These are phyloP conservation scores for Calonectria naviculata DNA, from an alignment of 2,329 filamentous ascomycete species.

Conservation along the genomic window DNA sequence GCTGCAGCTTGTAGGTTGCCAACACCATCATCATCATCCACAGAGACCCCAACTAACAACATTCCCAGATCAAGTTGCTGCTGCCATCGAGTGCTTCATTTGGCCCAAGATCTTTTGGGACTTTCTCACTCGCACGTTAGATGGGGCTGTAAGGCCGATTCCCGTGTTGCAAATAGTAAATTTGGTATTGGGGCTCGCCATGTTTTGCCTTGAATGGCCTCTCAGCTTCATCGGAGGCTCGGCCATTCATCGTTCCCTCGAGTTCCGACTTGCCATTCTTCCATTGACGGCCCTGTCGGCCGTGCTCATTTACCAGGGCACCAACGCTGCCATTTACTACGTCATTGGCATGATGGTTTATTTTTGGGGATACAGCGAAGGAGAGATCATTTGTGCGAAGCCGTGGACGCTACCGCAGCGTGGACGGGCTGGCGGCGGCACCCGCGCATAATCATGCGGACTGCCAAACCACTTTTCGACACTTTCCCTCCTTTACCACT, in stretches of 20 bases:
- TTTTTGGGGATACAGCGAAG: slow-evolving; percentile 97
- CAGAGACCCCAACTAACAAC: slow-evolving; percentile 37
- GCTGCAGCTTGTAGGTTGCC: slow-evolving; percentile 76
- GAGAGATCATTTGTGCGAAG: slow-evolving; percentile 81
- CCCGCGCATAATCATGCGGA: slow-evolving; percentile 29
- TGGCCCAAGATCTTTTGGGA: slow-evolving; percentile 99
- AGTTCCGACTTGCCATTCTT: slow-evolving; percentile 83
- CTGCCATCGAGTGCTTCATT: slow-evolving; percentile 89
- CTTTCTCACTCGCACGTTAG: slow-evolving; percentile 90
- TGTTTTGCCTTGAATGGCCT: slow-evolving; percentile 93
- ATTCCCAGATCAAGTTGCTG: slow-evolving; percentile 83
- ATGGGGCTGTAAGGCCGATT: slow-evolving; percentile 86
- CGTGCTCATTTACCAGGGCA: slow-evolving; percentile 88
- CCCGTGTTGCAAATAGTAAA: slow-evolving; percentile 93
- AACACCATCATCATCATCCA: neutral
- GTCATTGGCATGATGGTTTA: slow-evolving; percentile 86
- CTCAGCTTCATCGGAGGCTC: slow-evolving; percentile 81
- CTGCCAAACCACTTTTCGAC: neutral
- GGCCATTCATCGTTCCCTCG: slow-evolving; percentile 85
- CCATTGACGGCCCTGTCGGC: slow-evolving; percentile 82
- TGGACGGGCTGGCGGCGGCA: slow-evolving; percentile 44
- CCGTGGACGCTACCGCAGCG: slow-evolving; percentile 77
- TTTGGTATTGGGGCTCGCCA: slow-evolving; percentile 80
- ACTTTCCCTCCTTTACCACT: neutral
- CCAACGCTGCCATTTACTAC: slow-evolving; percentile 93